Percentiles rank a stretch among this genome's conserved stretches.
These are phyloP conservation scores for Chiua virens DNA, from an alignment of 768 basidiomycete species.

Conservation along the genomic window DNA sequence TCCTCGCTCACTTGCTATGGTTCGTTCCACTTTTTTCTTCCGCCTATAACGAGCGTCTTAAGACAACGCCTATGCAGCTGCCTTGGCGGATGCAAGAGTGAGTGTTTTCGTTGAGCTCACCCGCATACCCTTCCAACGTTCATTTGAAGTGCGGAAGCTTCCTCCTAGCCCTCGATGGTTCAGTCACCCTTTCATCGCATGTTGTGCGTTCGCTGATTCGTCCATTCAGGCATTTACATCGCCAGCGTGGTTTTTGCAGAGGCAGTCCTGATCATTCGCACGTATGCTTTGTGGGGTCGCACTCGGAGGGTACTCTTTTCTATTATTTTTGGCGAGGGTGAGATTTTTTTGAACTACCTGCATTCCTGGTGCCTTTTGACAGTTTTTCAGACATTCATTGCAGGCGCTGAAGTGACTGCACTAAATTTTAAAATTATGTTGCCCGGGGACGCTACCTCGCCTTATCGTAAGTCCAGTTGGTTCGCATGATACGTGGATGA, in stretches of 20 bases:
- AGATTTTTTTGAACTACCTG: slow-evolving; percentile 1
- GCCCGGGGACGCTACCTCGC: slow-evolving; percentile 15
- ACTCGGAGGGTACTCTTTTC: slow-evolving; percentile 15
- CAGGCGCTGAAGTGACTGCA: slow-evolving; percentile 11
- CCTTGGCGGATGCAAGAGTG: slow-evolving; percentile 2
- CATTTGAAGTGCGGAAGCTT: slow-evolving; percentile 20
- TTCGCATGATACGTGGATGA: neutral
- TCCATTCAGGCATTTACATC: slow-evolving; percentile 10
- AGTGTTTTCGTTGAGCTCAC: neutral
- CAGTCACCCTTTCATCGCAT: neutral
- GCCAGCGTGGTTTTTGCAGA: slow-evolving; percentile 15
- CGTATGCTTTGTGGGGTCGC: slow-evolving; percentile 26
- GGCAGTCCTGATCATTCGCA: slow-evolving; percentile 26
- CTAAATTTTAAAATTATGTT: slow-evolving; percentile 4
- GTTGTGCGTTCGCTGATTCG: neutral
- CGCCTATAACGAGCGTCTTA: neutral
- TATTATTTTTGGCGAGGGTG: slow-evolving; percentile 19
- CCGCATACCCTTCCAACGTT: neutral
- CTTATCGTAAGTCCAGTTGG: slow-evolving; percentile 19
- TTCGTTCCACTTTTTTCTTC: slow-evolving; percentile 1
- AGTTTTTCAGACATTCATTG: slow-evolving; percentile 13
- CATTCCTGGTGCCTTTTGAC: too few species aligned
- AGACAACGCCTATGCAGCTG: slow-evolving; percentile 1
- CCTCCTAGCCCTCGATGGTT: slow-evolving; percentile 19
- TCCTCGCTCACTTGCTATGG: slow-evolving; percentile 19